Evolutionary conservation across 768 basidiomycete species (phyloP).

Genomic region (Tulasnella sp.): DNA sequence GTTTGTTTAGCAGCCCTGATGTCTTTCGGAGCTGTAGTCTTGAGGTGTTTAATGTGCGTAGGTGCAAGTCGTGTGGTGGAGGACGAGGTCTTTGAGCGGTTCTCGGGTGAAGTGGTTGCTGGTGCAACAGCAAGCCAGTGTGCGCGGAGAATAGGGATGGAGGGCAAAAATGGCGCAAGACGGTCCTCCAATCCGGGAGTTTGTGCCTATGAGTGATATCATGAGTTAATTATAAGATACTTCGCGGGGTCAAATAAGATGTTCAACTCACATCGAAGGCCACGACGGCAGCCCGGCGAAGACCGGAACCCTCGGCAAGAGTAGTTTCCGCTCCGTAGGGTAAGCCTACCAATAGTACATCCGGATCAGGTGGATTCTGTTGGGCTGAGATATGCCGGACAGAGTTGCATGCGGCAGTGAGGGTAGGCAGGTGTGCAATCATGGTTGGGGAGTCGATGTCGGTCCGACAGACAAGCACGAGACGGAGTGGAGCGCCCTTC

Average conservation of each 20-base stretch:
- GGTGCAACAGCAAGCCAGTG: constrained; percentile 42
- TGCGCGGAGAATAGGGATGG: constrained; percentile 46
- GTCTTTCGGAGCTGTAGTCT: constrained; percentile 67
- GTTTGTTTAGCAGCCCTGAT: constrained; percentile 59
- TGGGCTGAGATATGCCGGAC: constrained; percentile 19
- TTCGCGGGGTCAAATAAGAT: not conserved
- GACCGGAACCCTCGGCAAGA: constrained; percentile 50
- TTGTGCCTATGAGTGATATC: constrained; percentile 25
- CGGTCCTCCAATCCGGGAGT: constrained; percentile 28
- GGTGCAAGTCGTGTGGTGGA: constrained; percentile 33
- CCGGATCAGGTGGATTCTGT: constrained; percentile 14
- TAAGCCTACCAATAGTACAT: constrained; percentile 49
- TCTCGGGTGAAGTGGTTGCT: not conserved
- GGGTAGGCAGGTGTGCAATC: constrained; percentile 61
- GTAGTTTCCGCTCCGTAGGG: constrained; percentile 52
- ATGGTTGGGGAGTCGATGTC: constrained; percentile 65
- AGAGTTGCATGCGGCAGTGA: constrained; percentile 66
- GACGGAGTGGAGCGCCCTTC: constrained; percentile 16
- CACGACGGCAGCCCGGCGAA: constrained; percentile 54
- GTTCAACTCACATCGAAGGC: constrained; percentile 48
- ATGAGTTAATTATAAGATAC: not conserved
- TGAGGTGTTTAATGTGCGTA: constrained; percentile 72
- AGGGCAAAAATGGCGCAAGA: constrained; percentile 18
- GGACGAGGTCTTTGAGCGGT: not conserved
- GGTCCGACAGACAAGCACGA: constrained; percentile 57